phyloP scores from a whole-genome alignment of 257 asterid species.

The Solanum habrochaites region DNA sequence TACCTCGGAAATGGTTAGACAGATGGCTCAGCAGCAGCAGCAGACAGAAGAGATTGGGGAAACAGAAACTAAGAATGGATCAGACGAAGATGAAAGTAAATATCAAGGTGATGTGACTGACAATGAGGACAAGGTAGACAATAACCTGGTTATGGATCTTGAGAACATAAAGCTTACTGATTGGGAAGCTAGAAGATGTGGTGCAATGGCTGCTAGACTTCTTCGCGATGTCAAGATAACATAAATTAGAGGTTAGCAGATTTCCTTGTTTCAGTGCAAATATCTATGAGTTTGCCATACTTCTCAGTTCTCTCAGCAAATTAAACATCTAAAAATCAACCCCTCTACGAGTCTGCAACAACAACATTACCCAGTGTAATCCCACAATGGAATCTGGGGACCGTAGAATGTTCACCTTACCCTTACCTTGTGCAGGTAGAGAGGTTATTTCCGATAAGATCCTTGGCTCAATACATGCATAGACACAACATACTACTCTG shows the following conservation, averaged over 20 bases:
- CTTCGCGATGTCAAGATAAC: slow-evolving; percentile 73
- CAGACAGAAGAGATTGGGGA: slow-evolving; percentile 9
- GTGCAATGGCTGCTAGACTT: slow-evolving; percentile 96
- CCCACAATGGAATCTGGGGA: too few relatives aligned
- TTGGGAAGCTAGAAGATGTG: slow-evolving; percentile 85
- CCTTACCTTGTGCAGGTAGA: too few relatives aligned
- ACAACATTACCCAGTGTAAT: too few relatives aligned
- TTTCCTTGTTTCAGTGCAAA: not conserved
- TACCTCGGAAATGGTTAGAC: slow-evolving; percentile 1
- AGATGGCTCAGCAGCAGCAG: slow-evolving; percentile 9
- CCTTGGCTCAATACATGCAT: too few relatives aligned
- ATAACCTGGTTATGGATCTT: slow-evolving; percentile 3
- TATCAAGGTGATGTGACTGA: slow-evolving; percentile 3
- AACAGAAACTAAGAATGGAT: slow-evolving; percentile 18
- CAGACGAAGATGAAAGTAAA: slow-evolving; percentile 26
- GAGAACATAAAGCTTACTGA: slow-evolving; percentile 40
- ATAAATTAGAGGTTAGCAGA: slow-evolving; percentile 10
- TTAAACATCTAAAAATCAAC: too few relatives aligned
- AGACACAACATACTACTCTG: too few relatives aligned
- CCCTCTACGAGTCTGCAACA: too few relatives aligned
- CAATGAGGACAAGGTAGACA: slow-evolving; percentile 12
- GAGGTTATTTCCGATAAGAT: too few relatives aligned
- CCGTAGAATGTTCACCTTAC: too few relatives aligned
- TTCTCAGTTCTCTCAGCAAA: not conserved
- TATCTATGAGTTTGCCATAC: not conserved